Evolutionary conservation across 164 flowering plant genomes (phyloP), one percentile per base, ranked within the genome.

Genomic region (Magnolia kwangsiensis): DNA sequence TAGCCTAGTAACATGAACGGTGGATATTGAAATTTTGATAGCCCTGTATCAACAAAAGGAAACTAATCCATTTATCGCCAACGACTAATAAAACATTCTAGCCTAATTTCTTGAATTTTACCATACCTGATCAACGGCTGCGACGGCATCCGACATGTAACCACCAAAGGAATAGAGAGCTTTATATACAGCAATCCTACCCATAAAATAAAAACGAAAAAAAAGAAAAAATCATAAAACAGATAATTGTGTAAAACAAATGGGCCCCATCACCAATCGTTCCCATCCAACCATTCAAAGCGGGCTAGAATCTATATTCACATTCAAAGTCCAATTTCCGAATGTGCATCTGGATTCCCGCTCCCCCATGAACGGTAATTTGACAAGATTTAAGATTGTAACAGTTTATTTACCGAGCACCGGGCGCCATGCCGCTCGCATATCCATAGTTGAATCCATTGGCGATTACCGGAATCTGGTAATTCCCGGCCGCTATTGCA

Each of bases 341-440:
- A 37, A 37, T 37, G 45, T 37, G 45, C 45, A 37, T 37, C 45
- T 37, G 6, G 45, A 37, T 3, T 37, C 45, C 45, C 45, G 6
- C 45, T 6, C 7, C 45, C 45, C 45, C 45, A 37, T 37, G 45
- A 37, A 37, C 45, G 45, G 45, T 7, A 37, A 37, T 37, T 37
- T 37, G 7, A 0, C 45, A 37, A 37, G 20, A 21, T 18, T 58
- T 67, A 51, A 51, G 13, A 9, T 18, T 58, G 24, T 11, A 50
- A 67, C 13, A 23, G n/a, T 58, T 58, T 27, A 58, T 51, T 73
- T 79, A 87, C 90, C 87, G 81, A 24, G 92, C 92, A 73, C 89
- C 89, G 7, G 92, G 92, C 19, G 92, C 92, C 90, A 89, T 88
- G 51, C 92, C 92, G 59, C 92, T 88, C 50, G 92, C 90, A 75